These are phyloP conservation scores for Emergomyces pasteurianus DNA, from an alignment of 2,329 filamentous ascomycete species.

Conservation along the genomic window DNA sequence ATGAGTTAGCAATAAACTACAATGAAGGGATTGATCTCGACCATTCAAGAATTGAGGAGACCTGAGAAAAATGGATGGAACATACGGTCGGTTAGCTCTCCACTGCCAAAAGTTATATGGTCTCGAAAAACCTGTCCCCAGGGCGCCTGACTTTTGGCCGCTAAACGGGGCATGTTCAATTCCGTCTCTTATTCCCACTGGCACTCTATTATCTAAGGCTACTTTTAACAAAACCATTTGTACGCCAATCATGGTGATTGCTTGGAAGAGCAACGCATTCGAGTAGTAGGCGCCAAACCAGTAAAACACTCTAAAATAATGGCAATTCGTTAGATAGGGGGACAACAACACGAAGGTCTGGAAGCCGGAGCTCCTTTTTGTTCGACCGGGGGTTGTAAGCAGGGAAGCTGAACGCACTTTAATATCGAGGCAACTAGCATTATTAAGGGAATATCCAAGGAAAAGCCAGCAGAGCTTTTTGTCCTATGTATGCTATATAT, in stretches of 20 bases:
- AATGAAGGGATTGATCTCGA: conserved; percentile 5
- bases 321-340: conserved; percentile 2
- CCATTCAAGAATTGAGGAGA: neutral
- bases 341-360: neutral
- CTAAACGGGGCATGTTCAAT: conserved; percentile 33
- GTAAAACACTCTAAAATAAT: conserved; percentile 44
- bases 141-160: conserved; percentile 15
- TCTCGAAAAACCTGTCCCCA: conserved; percentile 25
- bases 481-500: conserved; percentile 52
- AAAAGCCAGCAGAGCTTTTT: conserved; percentile 51
- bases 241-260: conserved; percentile 47
- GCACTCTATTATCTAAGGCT: conserved; percentile 45
- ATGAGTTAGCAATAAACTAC: neutral
- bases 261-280: conserved; percentile 46
- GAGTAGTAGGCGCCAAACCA: conserved; percentile 54
- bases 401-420: conserved; percentile 34
- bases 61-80: too few relatives aligned
- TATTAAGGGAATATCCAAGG: conserved; percentile 54
- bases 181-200: conserved; percentile 25
- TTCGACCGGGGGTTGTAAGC: neutral
- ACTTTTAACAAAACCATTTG: conserved; percentile 50
- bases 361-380: neutral
- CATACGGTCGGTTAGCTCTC: conserved; percentile 40
- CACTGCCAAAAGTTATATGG: conserved; percentile 56
- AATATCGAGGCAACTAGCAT: conserved; percentile 54